Evolutionary conservation across 331 rosid genomes (phyloP).

Genomic region (Arachis monticola): DNA sequence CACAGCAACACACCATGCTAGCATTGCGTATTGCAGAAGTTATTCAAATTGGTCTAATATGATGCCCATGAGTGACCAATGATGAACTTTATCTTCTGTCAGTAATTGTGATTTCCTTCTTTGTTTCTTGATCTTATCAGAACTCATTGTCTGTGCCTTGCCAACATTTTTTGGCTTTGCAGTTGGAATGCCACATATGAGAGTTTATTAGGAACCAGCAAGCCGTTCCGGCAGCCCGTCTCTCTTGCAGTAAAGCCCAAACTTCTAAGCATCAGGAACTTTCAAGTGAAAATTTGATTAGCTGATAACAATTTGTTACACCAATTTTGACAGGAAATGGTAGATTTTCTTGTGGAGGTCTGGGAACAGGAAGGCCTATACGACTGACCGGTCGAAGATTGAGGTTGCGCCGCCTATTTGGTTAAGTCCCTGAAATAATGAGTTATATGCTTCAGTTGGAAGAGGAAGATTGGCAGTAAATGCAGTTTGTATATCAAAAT

Average conservation of each 20-base stretch:
- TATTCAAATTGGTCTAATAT: slow-evolving; percentile 18
- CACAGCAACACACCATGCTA: no score
- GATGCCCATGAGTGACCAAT: slow-evolving; percentile 1
- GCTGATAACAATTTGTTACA: slow-evolving; percentile 33
- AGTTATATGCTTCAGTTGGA: slow-evolving; percentile 49
- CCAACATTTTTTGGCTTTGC: slow-evolving; percentile 67
- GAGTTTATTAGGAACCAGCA: slow-evolving; percentile 80
- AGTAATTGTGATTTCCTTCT: slow-evolving; percentile 47
- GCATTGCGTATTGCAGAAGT: neutral
- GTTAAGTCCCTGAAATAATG: slow-evolving; percentile 42
- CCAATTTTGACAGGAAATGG: slow-evolving; percentile 75
- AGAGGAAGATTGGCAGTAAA: slow-evolving; percentile 40
- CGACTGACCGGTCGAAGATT: slow-evolving; percentile 54
- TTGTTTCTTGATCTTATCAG: slow-evolving; percentile 52
- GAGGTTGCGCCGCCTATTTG: slow-evolving; percentile 32
- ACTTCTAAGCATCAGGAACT: slow-evolving; percentile 10
- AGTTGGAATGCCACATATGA: slow-evolving; percentile 92
- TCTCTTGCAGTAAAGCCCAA: slow-evolving; percentile 74
- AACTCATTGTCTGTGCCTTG: slow-evolving; percentile 70
- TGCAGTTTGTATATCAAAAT: slow-evolving; percentile 49
- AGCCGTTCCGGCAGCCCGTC: slow-evolving; percentile 81
- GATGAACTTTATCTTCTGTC: slow-evolving; percentile 27
- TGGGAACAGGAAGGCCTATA: slow-evolving; percentile 98
- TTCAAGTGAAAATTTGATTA: slow-evolving; percentile 2
- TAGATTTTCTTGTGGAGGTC: slow-evolving; percentile 93